phyloP scores from a whole-genome alignment of 805 yeast genomes.

The Hanseniaspora pseudoguilliermondii region DNA sequence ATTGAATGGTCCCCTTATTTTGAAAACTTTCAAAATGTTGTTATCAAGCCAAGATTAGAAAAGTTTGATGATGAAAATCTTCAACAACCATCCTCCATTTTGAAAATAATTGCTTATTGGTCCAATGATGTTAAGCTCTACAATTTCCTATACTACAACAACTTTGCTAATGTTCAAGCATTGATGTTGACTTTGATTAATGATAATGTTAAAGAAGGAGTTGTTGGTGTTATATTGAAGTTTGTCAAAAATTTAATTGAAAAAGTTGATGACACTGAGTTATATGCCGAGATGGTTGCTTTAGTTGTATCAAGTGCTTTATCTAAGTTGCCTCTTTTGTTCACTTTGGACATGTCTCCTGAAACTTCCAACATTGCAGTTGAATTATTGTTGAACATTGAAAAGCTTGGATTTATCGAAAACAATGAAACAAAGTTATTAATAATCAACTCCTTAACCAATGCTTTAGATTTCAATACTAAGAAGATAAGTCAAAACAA shows the following conservation, averaged over 20 bases:
- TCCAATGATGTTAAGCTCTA: conserved; percentile 35
- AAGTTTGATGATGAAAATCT: conserved; percentile 64
- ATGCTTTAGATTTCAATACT: conserved; percentile 47
- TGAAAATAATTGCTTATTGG: conserved; percentile 55
- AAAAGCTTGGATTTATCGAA: conserved; percentile 46
- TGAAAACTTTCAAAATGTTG: conserved; percentile 36
- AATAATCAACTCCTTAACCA: conserved; percentile 45
- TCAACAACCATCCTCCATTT: conserved; percentile 68
- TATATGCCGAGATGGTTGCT: conserved; percentile 39
- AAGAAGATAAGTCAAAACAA: conserved; percentile 39
- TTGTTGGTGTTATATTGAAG: conserved; percentile 41
- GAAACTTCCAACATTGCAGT: conserved; percentile 43
- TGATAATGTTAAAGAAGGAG: conserved; percentile 53
- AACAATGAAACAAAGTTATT: conserved; percentile 41
- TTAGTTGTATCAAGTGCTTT: conserved; percentile 48
- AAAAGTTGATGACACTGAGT: conserved; percentile 31
- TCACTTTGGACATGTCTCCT: conserved; percentile 29
- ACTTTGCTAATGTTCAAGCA: conserved; percentile 41
- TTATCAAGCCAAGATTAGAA: conserved; percentile 53
- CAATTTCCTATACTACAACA: conserved; percentile 43
- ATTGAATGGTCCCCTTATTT: conserved; percentile 47
- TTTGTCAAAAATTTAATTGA: conserved; percentile 39
- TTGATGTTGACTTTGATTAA: conserved; percentile 43
- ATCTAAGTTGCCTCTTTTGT: conserved; percentile 37
- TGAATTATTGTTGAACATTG: conserved; percentile 37